These are phyloP conservation scores for Cladosporium sp. DNA, from an alignment of 2,329 filamentous ascomycete genomes.

Conservation along the genomic window DNA sequence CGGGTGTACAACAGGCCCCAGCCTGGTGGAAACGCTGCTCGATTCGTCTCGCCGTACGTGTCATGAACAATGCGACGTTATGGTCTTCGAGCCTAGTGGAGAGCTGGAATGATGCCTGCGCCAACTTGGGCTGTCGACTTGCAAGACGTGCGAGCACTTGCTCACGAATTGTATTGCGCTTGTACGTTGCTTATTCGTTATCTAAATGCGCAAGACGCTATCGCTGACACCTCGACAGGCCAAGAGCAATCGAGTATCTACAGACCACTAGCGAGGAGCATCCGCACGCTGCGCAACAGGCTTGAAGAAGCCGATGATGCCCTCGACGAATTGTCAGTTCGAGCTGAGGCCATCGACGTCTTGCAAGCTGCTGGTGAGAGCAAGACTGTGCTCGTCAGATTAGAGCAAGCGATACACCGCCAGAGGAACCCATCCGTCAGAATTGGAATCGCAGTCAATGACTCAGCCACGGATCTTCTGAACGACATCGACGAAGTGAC, in stretches of 20 bases:
- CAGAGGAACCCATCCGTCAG: not conserved
- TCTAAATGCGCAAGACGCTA: not conserved
- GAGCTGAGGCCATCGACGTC: slow-evolving; percentile 4
- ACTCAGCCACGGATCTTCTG: not conserved
- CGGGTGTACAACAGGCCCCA: not conserved
- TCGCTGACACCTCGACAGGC: slow-evolving; percentile 5
- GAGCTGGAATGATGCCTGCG: not conserved
- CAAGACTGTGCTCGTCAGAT: slow-evolving; percentile 13
- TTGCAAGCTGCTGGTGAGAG: slow-evolving; percentile 11
- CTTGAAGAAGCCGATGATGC: slow-evolving; percentile 20
- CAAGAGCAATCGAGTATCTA: slow-evolving; percentile 13
- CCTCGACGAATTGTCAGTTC: slow-evolving; percentile 6
- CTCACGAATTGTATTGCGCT: slow-evolving; percentile 16
- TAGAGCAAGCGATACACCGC: slow-evolving; percentile 13
- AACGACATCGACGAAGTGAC: slow-evolving; percentile 5
- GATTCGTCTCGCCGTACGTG: not conserved
- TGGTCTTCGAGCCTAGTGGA: not conserved
- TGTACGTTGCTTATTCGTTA: slow-evolving; percentile 5
- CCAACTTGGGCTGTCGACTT: not conserved
- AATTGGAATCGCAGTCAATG: not conserved
- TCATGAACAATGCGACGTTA: not conserved
- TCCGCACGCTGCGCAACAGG: slow-evolving; percentile 18
- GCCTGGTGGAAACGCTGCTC: not conserved
- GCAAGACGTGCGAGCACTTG: slow-evolving; percentile 4
- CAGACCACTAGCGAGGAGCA: slow-evolving; percentile 11